Evolutionary conservation across 208 protist species (phyloP), one percentile per base, ranked within the genome.

Genomic region (Trypanosoma lewisi): DNA sequence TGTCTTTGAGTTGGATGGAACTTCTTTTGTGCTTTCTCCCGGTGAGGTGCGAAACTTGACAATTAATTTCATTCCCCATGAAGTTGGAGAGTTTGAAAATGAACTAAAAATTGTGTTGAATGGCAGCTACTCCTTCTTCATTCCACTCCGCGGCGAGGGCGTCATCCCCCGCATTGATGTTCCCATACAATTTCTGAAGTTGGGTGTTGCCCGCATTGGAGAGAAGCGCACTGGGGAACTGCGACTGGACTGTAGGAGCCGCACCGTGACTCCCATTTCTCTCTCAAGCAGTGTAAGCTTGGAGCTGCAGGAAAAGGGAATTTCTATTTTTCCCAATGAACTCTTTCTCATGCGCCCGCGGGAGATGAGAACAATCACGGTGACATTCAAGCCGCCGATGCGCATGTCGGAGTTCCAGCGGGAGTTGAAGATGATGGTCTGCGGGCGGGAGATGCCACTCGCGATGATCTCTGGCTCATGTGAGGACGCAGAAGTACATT

Each of bases 41-140:
- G 87, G 82, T 27, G 86, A 89, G 60, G 70, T 66, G 34, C 63
- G 62, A 17, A 78, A 93, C 33, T 41, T 98, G 27, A 69, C 63
- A 45, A 67, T 98, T 21, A 66, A 48, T 41, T 99, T 99, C 68
- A 74, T 63, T 50, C 97, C 97, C 1, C 59, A 50, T 14, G 92
- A 97, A 42, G 71, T 84, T 2, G 83, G 80, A 12, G 65, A 60
- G 27, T 98, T 98, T 78, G 73, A 67, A n/a, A 93, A 96, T 59
- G 82, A 80, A 63, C 67, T 99, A 41, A 79, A 79, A 37, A 91
- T 99, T 71, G 52, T 95, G 53, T 69, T 99, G 33, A 99, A 99
- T 69, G 93, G 93, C 28, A 76, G 94, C 16, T 85, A 90, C 57
- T 85, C 87, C 0, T 74, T 91, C 7, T 81, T 75, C 44, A 74